Conservation (phyloP, 140 eudicot species). For the Cichorium intybus region DNA sequence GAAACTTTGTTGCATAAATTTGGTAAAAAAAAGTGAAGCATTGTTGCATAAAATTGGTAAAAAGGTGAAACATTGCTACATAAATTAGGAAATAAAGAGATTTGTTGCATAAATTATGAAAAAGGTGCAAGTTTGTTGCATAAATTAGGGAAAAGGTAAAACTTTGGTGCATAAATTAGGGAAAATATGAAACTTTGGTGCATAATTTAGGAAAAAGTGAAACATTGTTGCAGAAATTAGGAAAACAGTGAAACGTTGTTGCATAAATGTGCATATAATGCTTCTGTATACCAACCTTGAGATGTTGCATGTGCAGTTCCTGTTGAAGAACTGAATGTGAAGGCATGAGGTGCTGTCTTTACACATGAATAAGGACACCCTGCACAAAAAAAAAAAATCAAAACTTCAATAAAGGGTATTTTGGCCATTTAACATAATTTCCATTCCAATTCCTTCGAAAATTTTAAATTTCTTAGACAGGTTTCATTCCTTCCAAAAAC, state of each 20-base stretch:
- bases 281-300: slow-evolving; percentile 61
- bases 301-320: slow-evolving; percentile 84
- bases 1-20: background rate
- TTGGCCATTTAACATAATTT: background rate
- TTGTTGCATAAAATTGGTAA: background rate
- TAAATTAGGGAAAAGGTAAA: too few species aligned
- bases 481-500: too few species aligned
- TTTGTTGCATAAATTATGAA: background rate
- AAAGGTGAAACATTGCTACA: background rate
- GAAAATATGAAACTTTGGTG: too few species aligned
- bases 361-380: slow-evolving; percentile 97
- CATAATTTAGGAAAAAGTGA: background rate
- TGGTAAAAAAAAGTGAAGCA: background rate
- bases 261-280: background rate
- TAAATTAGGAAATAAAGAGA: too few species aligned
- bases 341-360: slow-evolving; percentile 82
- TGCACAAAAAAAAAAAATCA: slow-evolving; percentile 37
- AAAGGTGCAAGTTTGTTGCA: too few species aligned
- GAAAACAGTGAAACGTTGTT: background rate
- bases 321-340: slow-evolving; percentile 59
- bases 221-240: background rate
- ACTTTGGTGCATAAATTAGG: too few species aligned
- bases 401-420: background rate
- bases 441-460: background rate
- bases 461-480: too few species aligned